Conservation (phyloP, 768 basidiomycete species). For the Tephrocybe sp. region DNA sequence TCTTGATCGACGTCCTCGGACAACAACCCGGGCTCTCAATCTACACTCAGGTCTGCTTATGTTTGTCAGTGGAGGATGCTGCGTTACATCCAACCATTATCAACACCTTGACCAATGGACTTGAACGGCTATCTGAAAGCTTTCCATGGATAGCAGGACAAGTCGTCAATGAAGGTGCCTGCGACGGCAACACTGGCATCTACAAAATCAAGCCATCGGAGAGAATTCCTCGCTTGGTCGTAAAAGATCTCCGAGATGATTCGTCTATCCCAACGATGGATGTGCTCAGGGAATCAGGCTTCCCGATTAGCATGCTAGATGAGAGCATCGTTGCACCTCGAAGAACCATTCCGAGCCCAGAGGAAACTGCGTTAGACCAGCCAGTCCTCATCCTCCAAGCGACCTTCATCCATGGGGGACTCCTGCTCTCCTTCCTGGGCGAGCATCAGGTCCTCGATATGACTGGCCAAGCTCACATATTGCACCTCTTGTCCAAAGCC, state of each 20-base stretch:
- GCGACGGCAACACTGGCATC: slow-evolving; percentile 13
- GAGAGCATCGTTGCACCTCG: slow-evolving; percentile 24
- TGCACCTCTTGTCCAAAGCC: slow-evolving; percentile 22
- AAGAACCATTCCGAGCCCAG: slow-evolving; percentile 18
- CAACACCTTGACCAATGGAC: slow-evolving; percentile 21
- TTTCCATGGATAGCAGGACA: slow-evolving; percentile 30
- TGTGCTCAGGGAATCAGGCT: slow-evolving; percentile 19
- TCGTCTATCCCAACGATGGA: slow-evolving; percentile 20
- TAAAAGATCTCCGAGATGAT: slow-evolving; percentile 23
- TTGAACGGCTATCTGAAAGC: slow-evolving; percentile 18
- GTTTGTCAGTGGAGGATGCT: slow-evolving; percentile 16
- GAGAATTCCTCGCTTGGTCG: slow-evolving; percentile 13
- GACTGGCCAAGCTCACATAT: slow-evolving; percentile 24
- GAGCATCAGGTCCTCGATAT: slow-evolving; percentile 28
- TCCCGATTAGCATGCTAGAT: slow-evolving; percentile 25
- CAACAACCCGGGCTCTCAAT: slow-evolving; percentile 10
- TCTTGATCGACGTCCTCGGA: slow-evolving; percentile 2
- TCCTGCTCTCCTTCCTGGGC: slow-evolving; percentile 25
- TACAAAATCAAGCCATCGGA: slow-evolving; percentile 19
- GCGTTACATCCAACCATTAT: slow-evolving; percentile 12
- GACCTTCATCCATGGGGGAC: slow-evolving; percentile 23
- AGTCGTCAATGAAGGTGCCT: slow-evolving; percentile 19
- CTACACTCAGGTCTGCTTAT: slow-evolving; percentile 27
- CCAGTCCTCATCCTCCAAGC: slow-evolving; percentile 28
- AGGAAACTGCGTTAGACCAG: slow-evolving; percentile 11